Percentiles rank a stretch among this genome's conserved stretches.
Conservation (phyloP, 2,329 filamentous ascomycete genomes). For the Fusarium ambrosium region DNA sequence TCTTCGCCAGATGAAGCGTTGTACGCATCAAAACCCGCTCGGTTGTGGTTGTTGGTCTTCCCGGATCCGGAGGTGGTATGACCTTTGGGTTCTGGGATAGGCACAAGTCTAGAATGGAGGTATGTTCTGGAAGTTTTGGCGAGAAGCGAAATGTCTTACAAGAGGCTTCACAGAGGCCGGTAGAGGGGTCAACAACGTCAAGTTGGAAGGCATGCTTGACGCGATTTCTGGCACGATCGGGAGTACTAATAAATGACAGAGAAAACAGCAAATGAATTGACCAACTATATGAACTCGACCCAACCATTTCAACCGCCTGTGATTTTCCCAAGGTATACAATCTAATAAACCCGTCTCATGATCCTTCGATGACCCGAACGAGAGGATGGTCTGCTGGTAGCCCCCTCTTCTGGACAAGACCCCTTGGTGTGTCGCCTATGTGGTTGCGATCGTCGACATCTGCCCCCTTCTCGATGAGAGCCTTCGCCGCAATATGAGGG, state of each 20-base stretch:
- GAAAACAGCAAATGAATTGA: not conserved
- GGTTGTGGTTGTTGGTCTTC: not conserved
- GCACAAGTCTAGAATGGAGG: not conserved
- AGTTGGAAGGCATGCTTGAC: not conserved
- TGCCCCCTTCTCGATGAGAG: not conserved
- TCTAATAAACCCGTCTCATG: not conserved
- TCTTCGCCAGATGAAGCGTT: not conserved
- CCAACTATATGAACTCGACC: not conserved
- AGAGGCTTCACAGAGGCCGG: not conserved
- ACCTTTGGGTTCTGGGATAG: not conserved
- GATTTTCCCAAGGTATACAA: not conserved
- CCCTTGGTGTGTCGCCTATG: not conserved
- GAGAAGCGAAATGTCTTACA: not conserved
- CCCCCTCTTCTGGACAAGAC: rapidly evolving
- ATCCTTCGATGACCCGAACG: not conserved
- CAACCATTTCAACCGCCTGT: not conserved
- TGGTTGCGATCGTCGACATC: not conserved
- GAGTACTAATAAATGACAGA: not conserved
- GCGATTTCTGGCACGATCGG: not conserved
- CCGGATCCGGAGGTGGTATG: not conserved
- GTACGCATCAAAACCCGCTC: not conserved
- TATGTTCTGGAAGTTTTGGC: not conserved
- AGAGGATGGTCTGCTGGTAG: not conserved
- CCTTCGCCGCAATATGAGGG: no score
- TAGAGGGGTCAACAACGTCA: not conserved